Evolutionary conservation across 1,284 basidiomycete species (phyloP).

Genomic region (Puccinia horiana): DNA sequence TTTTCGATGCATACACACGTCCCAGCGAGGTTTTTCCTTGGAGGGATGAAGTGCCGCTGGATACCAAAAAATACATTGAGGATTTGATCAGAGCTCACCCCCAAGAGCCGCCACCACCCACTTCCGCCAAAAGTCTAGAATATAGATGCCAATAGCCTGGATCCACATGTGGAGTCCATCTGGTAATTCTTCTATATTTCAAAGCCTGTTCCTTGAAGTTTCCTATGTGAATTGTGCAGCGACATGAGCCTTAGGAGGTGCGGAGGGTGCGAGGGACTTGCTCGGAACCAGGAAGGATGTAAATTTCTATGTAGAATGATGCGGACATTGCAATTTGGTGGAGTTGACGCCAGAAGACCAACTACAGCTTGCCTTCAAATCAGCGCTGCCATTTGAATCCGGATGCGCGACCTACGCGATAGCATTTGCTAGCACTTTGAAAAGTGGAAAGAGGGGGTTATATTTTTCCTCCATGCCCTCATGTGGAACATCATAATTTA

Average conservation of each 20-base stretch:
- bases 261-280: neutral
- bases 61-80: neutral
- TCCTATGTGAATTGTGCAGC: neutral
- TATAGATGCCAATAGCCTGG: neutral
- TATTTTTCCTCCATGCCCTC: neutral
- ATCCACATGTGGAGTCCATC: neutral
- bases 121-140: neutral
- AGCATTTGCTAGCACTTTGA: neutral
- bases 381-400: neutral
- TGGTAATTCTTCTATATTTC: neutral
- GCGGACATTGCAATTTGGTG: neutral
- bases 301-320: neutral
- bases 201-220: neutral
- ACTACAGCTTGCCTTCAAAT: neutral
- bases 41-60: constrained; percentile 3
- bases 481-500: constrained; percentile 22
- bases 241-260: neutral
- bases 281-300: neutral
- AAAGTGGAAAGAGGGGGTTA: neutral
- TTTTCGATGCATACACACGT: neutral
- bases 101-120: neutral
- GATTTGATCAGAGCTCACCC: neutral
- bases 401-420: neutral
- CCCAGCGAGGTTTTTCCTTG: neutral
- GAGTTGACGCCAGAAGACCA: neutral